These are phyloP conservation scores for Candida maesae DNA, from an alignment of 805 yeast genomes.

Conservation along the genomic window DNA sequence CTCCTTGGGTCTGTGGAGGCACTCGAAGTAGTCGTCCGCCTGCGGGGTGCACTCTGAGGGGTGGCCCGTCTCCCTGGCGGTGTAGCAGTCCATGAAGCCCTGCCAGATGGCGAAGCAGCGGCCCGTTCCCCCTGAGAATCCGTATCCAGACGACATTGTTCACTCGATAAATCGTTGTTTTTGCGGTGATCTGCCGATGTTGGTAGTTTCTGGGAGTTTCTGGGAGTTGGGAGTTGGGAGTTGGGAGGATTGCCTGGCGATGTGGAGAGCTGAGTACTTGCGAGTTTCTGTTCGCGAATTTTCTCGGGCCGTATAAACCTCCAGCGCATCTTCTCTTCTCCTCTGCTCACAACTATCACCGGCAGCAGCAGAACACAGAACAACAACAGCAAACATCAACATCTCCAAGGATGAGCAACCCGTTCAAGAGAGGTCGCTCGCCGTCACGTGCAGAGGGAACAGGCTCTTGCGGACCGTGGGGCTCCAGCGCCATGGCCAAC, in stretches of 20 bases:
- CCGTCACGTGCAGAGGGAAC: slow-evolving; percentile 3
- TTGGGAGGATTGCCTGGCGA: no score
- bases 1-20: slow-evolving; percentile 47
- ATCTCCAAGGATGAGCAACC: no score
- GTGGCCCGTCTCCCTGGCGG: slow-evolving; percentile 34
- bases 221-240: no score
- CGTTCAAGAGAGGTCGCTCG: slow-evolving; percentile 15
- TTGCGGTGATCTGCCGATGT: background rate
- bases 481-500: slow-evolving; percentile 14
- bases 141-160: slow-evolving; percentile 37
- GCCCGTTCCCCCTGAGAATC: slow-evolving; percentile 40
- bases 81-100: slow-evolving; percentile 42
- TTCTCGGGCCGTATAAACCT: slow-evolving; percentile 23
- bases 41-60: slow-evolving; percentile 37
- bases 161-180: no score
- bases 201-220: background rate
- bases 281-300: no score
- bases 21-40: slow-evolving; percentile 46
- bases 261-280: no score
- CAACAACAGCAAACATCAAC: no score
- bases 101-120: slow-evolving; percentile 46
- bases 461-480: slow-evolving; percentile 14
- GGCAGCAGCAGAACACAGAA: slow-evolving; percentile 1
- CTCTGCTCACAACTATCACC: background rate
- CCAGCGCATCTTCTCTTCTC: background rate